Base-by-base conservation (phyloP, 345 rosid genomes). In the Populus nigra region DNA sequence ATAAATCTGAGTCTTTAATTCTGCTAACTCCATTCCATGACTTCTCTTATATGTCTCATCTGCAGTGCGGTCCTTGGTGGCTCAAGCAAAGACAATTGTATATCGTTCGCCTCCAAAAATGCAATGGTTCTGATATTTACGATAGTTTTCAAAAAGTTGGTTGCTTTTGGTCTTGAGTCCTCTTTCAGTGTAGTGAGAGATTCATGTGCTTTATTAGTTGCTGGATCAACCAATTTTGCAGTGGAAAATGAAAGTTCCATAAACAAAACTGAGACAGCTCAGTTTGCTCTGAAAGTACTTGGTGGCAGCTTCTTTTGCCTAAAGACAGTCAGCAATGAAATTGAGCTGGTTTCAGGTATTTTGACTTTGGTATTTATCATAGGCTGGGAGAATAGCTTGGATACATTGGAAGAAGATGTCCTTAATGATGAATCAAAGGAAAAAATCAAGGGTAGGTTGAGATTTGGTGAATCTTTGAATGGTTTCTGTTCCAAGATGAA, bases 41-140 rank as follows among this genome's bases (percentile, higher is more conserved):
- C 45, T 13, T 71, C 69, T 74, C 61, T 67, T 73, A 20, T 45
- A 76, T 77, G 63, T 77, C 75, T 74, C 78, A 75, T 76, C 39
- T 89, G 89, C 94, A 93, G 99, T 78, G 88, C 91, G 81, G 85
- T 87, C 84, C 86, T 95, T 77, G 97, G 98, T 83, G 96, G 97
- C 79, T 83, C 89, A 80, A 72, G 85, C 16, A 86, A 85, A 73
- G 89, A 80, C 73, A 68, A 79, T 78, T 83, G 80, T 69, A 72
- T 83, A 78, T 86, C 89, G 45, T 88, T 93, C 68, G 86, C 89
- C 27, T 87, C 97, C 27, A 90, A 85, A 79, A 85, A 83, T 85
- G 74, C 92, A 35, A 49, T 88, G 78, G 63, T 84, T 78, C 75
- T 83, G 82, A 86, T 95, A 70, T 85, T 82, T 76, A 83, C 81